Percentiles rank a stretch among this genome's conserved stretches.
These are phyloP conservation scores for Coleophoma eucalyptorum DNA, from an alignment of 2,329 filamentous ascomycete genomes.

Conservation along the genomic window DNA sequence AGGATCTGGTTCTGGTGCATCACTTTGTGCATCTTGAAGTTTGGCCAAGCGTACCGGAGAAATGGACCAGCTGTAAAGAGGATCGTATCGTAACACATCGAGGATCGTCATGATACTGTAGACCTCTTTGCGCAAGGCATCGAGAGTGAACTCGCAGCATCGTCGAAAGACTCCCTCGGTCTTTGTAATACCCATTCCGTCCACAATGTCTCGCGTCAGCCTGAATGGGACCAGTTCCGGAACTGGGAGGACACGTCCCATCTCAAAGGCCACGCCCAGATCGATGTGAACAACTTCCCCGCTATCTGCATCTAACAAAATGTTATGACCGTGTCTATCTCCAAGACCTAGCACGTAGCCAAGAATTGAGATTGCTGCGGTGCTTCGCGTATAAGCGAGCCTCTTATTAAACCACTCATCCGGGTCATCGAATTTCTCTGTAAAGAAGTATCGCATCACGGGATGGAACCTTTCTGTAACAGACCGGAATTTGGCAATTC, in stretches of 20 bases:
- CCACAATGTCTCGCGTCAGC: slow-evolving; percentile 88
- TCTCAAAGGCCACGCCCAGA: slow-evolving; percentile 94
- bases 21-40: slow-evolving; percentile 58
- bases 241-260: slow-evolving; percentile 89
- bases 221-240: slow-evolving; percentile 96
- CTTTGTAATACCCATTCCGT: slow-evolving; percentile 93
- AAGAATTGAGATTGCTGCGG: slow-evolving; percentile 91
- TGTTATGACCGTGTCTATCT: slow-evolving; percentile 95
- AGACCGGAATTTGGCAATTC: slow-evolving; percentile 72
- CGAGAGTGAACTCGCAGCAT: slow-evolving; percentile 97
- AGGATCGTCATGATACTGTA: slow-evolving; percentile 99
- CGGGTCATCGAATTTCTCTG: slow-evolving; percentile 88
- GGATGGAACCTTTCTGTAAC: slow-evolving; percentile 83
- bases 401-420: slow-evolving; percentile 94
- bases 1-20: slow-evolving; percentile 22
- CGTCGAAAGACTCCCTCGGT: slow-evolving; percentile 95
- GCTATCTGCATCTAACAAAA: slow-evolving; percentile 82
- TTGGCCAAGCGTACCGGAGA: slow-evolving; percentile 65
- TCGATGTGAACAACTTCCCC: slow-evolving; percentile 98
- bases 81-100: slow-evolving; percentile 97
- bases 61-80: slow-evolving; percentile 92
- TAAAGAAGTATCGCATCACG: slow-evolving; percentile 95
- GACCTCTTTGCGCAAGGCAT: slow-evolving; percentile 89
- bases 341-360: slow-evolving; percentile 91
- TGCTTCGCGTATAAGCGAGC: slow-evolving; percentile 87